Percentiles rank a stretch among this genome's conserved stretches.
Evolutionary conservation across 2,329 filamentous ascomycete species (phyloP).

Genomic region (Fusarium sterilihyphosum): DNA sequence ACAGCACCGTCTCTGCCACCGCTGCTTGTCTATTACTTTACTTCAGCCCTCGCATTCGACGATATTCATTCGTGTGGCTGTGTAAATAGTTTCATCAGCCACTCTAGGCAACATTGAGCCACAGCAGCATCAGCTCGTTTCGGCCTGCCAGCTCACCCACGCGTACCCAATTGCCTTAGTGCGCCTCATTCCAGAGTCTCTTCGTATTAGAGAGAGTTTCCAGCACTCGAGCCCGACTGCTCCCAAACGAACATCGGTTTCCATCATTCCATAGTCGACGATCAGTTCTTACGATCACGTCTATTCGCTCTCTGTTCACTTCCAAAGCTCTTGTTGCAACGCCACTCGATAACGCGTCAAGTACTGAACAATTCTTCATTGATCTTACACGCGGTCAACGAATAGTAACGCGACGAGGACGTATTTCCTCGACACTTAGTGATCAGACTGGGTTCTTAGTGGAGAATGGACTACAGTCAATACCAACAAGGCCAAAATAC

Average conservation of each 20-base stretch:
- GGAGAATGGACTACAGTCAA: conserved; percentile 79
- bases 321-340: conserved; percentile 12
- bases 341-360: conserved; percentile 20
- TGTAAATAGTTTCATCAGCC: conserved; percentile 48
- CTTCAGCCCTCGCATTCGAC: conserved; percentile 1
- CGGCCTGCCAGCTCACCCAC: conserved; percentile 70
- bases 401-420: conserved; percentile 43
- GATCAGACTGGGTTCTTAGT: conserved; percentile 44
- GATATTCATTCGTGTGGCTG: conserved; percentile 56
- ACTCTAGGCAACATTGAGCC: conserved; percentile 48
- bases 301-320: conserved; percentile 37
- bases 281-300: conserved; percentile 36
- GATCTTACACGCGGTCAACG: conserved; percentile 27
- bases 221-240: conserved; percentile 59
- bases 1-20: conserved; percentile 35
- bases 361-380: conserved; percentile 3
- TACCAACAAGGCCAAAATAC: conserved; percentile 73
- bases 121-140: conserved; percentile 63
- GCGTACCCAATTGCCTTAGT: conserved; percentile 67
- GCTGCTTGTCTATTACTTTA: conserved; percentile 30
- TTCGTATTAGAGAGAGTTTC: conserved; percentile 24
- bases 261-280: conserved; percentile 45
- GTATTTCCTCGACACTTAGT: conserved; percentile 40
- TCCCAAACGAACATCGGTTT: conserved; percentile 51
- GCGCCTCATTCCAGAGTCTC: conserved; percentile 57